Percentiles rank a stretch among this genome's conserved stretches.
Conservation (phyloP, 148 eudicot genomes). For the Amaranthus palmeri region DNA sequence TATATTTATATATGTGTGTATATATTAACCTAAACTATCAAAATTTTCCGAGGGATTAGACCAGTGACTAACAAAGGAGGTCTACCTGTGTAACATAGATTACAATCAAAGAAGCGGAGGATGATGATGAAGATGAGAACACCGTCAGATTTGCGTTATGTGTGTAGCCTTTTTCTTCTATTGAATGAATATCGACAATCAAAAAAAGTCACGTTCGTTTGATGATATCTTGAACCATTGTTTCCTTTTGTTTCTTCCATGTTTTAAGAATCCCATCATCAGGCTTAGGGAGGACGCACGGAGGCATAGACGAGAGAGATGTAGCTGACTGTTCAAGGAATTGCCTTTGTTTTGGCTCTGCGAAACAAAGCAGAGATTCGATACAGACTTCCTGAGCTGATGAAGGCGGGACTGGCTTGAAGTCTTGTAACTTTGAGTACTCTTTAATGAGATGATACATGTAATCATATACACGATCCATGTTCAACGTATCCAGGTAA, state of each 20-base stretch:
- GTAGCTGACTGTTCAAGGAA: slow-evolving; percentile 62
- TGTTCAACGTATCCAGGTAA: slow-evolving; percentile 62
- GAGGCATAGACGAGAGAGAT: slow-evolving; percentile 45
- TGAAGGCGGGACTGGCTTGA: slow-evolving; percentile 53
- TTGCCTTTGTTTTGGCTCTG: slow-evolving; percentile 52
- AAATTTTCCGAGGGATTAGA: neutral
- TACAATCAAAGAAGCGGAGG: neutral
- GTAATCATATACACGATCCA: slow-evolving; percentile 80
- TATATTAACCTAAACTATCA: neutral
- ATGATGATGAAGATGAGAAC: neutral
- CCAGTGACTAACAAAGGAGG: neutral
- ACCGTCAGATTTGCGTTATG: neutral
- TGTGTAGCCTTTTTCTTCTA: neutral
- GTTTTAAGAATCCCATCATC: slow-evolving; percentile 30
- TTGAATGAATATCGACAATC: neutral
- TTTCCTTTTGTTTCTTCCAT: slow-evolving; percentile 41
- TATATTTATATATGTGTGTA: too few relatives aligned
- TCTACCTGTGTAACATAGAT: neutral
- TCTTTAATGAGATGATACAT: slow-evolving; percentile 72
- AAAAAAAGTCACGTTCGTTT: neutral
- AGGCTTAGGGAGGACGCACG: slow-evolving; percentile 45
- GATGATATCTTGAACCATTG: slow-evolving; percentile 21
- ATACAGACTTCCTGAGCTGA: slow-evolving; percentile 55
- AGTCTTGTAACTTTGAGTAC: slow-evolving; percentile 71
- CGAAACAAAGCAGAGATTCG: slow-evolving; percentile 72